Evolutionary conservation across 768 basidiomycete genomes (phyloP), one percentile per base, ranked within the genome.

Genomic region (Botryobasidium botryosum): DNA sequence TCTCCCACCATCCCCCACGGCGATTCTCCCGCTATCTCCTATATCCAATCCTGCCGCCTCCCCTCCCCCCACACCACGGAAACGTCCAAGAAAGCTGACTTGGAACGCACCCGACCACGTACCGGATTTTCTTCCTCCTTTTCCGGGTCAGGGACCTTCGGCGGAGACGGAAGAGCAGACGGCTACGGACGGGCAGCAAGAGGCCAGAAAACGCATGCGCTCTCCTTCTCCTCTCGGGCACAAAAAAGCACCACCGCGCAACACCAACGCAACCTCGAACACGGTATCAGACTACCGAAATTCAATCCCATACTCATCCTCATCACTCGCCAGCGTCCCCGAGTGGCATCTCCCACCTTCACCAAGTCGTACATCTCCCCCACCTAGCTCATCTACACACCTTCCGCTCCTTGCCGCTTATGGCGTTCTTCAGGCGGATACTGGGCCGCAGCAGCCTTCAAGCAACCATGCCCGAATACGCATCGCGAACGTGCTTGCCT

Each of bases 71-170:
- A 43, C 35, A 43, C 59, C 66, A 2, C 62, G 70, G 45, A 80
- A 80, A 61, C 69, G 77, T 36, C 62, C 67, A 24, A 66, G 79
- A 24, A 68, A 64, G 24, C 55, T 68, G 2, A 65, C 62, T 48
- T 81, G 78, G 77, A 60, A 69, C 18, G 69, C 76, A 1, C 76
- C 77, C 53, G 61, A 68, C 39, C 67, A 80, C 55, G 66, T 83
- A 44, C 79, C 79, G 12, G 62, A 69, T 49, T 77, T 75, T 51
- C 58, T 83, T 3, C 79, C 79, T 1, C 77, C 79, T 0, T 80
- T 81, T 55, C 79, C 79, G 18, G 48, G 48, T 1, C 5, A 58
- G 56, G 45, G 31, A 26, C 26, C 21, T n/a, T n/a, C n/a, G n/a
- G n/a, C n/a, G n/a, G n/a, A n/a, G n/a, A n/a, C n/a, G n/a, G n/a